A percentile compares a stretch with the other conserved stretches of the same genome.
Conservation (phyloP, 2,329 filamentous ascomycete genomes). For the Mycosphaerella sp. region DNA sequence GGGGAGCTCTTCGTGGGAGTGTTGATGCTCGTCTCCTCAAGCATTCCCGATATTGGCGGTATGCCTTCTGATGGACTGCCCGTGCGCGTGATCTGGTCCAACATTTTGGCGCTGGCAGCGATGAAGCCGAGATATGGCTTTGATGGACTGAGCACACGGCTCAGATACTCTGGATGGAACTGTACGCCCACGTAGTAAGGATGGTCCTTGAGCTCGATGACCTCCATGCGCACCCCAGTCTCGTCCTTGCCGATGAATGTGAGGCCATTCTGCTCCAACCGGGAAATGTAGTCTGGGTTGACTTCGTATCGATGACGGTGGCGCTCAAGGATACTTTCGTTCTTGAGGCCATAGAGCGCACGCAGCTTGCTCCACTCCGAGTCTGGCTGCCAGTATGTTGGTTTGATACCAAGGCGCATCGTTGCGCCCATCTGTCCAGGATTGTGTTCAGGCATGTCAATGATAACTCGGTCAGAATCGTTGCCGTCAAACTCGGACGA, state of each 20-base stretch:
- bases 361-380: constrained; percentile 75
- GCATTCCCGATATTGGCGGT: constrained; percentile 14
- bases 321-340: constrained; percentile 54
- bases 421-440: constrained; percentile 73
- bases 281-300: constrained; percentile 69
- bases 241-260: constrained; percentile 75
- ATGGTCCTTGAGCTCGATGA: constrained; percentile 75
- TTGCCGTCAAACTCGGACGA: constrained; percentile 53
- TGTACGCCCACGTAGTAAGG: constrained; percentile 82
- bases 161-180: constrained; percentile 82
- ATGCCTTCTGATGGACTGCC: constrained; percentile 18
- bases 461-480: constrained; percentile 63
- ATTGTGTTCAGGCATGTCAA: constrained; percentile 89
- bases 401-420: constrained; percentile 74
- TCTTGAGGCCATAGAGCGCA: constrained; percentile 57
- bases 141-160: constrained; percentile 65
- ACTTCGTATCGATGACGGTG: constrained; percentile 90
- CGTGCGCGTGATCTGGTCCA: constrained; percentile 44
- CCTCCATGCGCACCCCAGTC: constrained; percentile 71
- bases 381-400: constrained; percentile 66
- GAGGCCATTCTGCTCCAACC: constrained; percentile 62
- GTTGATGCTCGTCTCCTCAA: constrained; percentile 4
- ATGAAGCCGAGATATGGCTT: constrained; percentile 79
- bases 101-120: constrained; percentile 64
- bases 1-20: not conserved